Evolutionary conservation across 495 filamentous ascomycete species (phyloP).

Genomic region (Penicillium herquei): DNA sequence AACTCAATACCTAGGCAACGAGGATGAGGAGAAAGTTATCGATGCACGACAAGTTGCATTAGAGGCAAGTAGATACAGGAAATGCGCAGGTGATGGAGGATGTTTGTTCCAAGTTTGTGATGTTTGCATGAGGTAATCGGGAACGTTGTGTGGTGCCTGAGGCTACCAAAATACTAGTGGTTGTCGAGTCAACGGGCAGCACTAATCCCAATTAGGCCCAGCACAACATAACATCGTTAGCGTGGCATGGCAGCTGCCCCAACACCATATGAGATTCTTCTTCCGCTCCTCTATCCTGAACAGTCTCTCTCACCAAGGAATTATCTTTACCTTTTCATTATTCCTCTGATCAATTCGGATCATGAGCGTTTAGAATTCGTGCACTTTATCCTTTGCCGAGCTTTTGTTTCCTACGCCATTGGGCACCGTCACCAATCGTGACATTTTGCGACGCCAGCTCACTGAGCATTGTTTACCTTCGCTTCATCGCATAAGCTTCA

Average conservation of each 20-base stretch:
- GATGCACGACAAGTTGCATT: not conserved
- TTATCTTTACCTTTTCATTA: slow-evolving; percentile 10
- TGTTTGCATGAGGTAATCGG: slow-evolving; percentile 15
- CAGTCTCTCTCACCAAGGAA: slow-evolving; percentile 7
- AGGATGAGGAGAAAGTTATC: not conserved
- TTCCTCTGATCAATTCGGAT: slow-evolving; percentile 8
- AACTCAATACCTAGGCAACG: not conserved
- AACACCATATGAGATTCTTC: slow-evolving; percentile 35
- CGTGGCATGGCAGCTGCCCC: slow-evolving; percentile 43
- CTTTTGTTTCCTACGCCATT: slow-evolving; percentile 9
- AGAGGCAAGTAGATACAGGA: too few species aligned
- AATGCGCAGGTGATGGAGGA: not conserved
- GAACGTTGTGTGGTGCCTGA: slow-evolving; percentile 15
- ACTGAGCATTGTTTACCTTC: slow-evolving; percentile 9
- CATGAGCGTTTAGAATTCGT: slow-evolving; percentile 23
- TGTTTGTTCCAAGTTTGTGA: not conserved
- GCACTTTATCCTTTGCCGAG: slow-evolving; percentile 8
- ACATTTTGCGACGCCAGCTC: slow-evolving; percentile 2
- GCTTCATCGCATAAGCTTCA: slow-evolving; percentile 7
- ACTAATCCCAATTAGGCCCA: slow-evolving; percentile 34
- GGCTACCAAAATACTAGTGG: slow-evolving; percentile 11
- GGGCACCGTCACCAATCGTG: slow-evolving; percentile 2
- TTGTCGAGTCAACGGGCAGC: slow-evolving; percentile 43
- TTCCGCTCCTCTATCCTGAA: slow-evolving; percentile 21
- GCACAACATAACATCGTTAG: slow-evolving; percentile 48